Evolutionary conservation across 2,329 filamentous ascomycete species (phyloP).

Genomic region (Cercospora nicotianae): DNA sequence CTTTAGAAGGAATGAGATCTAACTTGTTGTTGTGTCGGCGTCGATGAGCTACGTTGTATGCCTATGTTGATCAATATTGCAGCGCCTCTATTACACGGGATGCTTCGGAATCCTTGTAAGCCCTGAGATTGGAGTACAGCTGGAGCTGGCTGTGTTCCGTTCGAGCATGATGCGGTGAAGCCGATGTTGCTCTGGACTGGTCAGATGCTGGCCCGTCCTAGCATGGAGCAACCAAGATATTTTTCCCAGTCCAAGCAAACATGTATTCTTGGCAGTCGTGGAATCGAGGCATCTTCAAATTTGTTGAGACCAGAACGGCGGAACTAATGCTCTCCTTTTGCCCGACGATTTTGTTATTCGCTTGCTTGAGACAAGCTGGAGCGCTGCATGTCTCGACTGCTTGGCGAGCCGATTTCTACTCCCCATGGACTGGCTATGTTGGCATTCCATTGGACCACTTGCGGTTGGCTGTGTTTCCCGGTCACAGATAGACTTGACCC

Average conservation of each 20-base stretch:
- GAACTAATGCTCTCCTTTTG: not conserved
- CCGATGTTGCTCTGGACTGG: not conserved
- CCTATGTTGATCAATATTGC: not conserved
- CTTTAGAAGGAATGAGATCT: too few species aligned
- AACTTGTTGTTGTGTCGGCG: not conserved
- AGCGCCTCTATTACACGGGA: not conserved
- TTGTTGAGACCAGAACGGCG: not conserved
- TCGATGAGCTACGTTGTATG: not conserved
- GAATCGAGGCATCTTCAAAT: not conserved
- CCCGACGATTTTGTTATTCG: not conserved
- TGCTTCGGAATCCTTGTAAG: not conserved
- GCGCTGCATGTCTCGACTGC: not conserved
- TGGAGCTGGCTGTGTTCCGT: not conserved
- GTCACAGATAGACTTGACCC: too few species aligned
- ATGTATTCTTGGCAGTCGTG: not conserved
- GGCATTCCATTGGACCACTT: too few species aligned
- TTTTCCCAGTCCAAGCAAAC: not conserved
- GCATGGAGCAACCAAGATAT: not conserved
- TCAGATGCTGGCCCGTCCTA: not conserved
- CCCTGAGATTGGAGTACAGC: not conserved
- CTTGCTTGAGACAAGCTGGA: not conserved
- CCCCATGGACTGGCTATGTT: not conserved
- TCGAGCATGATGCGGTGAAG: not conserved
- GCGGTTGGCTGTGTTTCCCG: too few species aligned
- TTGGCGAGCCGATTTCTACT: not conserved